Evolutionary conservation across 257 asterid genomes (phyloP), one percentile per base, ranked within the genome.

Genomic region (Solanum chiquidenum): DNA sequence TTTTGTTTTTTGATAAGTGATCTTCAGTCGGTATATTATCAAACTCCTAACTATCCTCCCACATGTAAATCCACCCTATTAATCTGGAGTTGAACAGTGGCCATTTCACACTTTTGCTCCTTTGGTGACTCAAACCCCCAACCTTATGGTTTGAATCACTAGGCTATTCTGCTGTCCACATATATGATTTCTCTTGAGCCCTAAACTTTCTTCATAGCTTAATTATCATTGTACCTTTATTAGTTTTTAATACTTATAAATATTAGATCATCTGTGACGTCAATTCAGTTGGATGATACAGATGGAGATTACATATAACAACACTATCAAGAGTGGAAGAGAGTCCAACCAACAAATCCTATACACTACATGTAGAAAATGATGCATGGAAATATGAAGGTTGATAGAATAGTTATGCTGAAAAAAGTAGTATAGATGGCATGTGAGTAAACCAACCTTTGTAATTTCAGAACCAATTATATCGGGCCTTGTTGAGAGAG

Each of bases 401-500:
- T 79, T 16, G 85, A 79, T 31, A 46, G 37, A 44, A 79, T 38
- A 77, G 21, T 4, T n/a, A 25, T 31, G 86, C 31, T 49, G 86
- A 20, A 49, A 46, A 12, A 49, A 84, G 37, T 20, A 83, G 84
- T 31, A 86, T 71, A 58, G n/a, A 88, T 14, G 62, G 55, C 42
- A 68, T 42, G 88, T 74, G 46, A 66, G 18, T 71, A 42, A 72
- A 88, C 92, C 86, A 83, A 97, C 99, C 98, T 93, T 93, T 31
- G 98, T 94, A 87, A 94, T 90, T 88, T 95, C 98, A 86, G 93
- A 73, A 87, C 99, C 98, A 87, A 96, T 93, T 74, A 95, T 89
- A 92, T 97, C 98, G 52, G 98, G 99, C 92, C 99, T 94, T 37
- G 99, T 97, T 60, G 99, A 94, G 62, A 97, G 96, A 87, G 99